Evolutionary conservation across 768 basidiomycete species (phyloP).

Genomic region (Calocera cornea): DNA sequence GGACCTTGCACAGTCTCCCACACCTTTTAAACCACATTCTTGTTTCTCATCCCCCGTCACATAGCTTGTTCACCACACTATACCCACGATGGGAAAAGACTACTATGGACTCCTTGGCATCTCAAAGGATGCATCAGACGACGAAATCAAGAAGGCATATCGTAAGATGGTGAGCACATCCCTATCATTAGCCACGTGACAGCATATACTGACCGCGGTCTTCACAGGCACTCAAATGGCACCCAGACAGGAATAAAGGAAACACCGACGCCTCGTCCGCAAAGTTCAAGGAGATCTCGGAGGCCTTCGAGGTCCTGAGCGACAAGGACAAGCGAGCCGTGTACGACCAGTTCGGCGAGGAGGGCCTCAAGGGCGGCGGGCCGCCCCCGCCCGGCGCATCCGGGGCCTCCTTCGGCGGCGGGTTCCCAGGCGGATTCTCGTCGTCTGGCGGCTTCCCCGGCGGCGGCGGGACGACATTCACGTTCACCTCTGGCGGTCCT

Average conservation of each 20-base stretch:
- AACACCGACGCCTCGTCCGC: constrained; percentile 73
- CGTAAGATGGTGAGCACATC: constrained; percentile 64
- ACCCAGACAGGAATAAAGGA: constrained; percentile 73
- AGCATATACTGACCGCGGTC: constrained; percentile 5
- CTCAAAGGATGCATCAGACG: constrained; percentile 48
- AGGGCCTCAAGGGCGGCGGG: constrained; percentile 67
- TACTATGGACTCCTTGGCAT: constrained; percentile 81
- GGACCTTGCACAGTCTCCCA: neutral
- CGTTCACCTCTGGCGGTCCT: constrained; percentile 40
- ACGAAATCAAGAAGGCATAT: constrained; percentile 89
- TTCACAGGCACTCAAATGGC: constrained; percentile 73
- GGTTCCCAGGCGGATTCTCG: constrained; percentile 15
- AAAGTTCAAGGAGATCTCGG: constrained; percentile 93
- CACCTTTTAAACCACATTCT: neutral
- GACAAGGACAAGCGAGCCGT: constrained; percentile 73
- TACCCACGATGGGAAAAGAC: constrained; percentile 55
- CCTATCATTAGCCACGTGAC: neutral
- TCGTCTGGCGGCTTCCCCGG: constrained; percentile 31
- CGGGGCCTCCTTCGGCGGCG: constrained; percentile 30
- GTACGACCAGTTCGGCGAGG: constrained; percentile 92
- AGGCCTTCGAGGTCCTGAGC: constrained; percentile 89
- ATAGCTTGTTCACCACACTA: neutral
- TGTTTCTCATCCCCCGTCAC: neutral
- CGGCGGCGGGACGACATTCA: constrained; percentile 37
- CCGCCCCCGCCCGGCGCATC: constrained; percentile 28